Percentiles rank a stretch among this genome's conserved stretches.
phyloP scores from a whole-genome alignment of 106 monocot species.

The Platanthera guangdongensis region DNA sequence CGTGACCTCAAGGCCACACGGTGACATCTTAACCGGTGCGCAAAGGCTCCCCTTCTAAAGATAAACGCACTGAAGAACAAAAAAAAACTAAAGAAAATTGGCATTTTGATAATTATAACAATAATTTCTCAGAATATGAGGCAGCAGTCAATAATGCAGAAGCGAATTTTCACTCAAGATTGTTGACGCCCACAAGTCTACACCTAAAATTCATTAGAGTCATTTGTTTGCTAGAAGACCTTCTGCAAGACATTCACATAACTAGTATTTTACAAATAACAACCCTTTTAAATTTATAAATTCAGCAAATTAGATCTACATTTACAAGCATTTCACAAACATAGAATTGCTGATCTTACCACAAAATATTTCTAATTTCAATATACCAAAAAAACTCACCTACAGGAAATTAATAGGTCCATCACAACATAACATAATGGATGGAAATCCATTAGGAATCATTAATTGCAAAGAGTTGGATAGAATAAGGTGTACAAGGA shows the following conservation, averaged over 20 bases:
- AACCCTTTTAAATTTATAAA: not conserved
- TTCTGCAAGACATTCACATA: not conserved
- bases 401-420: not conserved
- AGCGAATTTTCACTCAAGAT: not conserved
- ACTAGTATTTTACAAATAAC: not conserved
- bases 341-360: no score
- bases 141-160: not conserved
- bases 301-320: not conserved
- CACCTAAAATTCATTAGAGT: not conserved
- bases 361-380: no score
- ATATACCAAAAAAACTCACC: not conserved
- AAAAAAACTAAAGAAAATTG: not conserved
- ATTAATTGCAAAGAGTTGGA: no score
- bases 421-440: not conserved
- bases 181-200: not conserved
- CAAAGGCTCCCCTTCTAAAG: no score
- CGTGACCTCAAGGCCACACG: no score
- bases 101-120: not conserved
- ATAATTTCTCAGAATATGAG: not conserved
- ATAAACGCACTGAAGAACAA: not conserved
- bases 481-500: no score
- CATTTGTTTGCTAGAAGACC: not conserved
- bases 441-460: no score
- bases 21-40: no score
- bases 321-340: not conserved